phyloP scores from a whole-genome alignment of 345 rosid genomes.

The Populus nigra region DNA sequence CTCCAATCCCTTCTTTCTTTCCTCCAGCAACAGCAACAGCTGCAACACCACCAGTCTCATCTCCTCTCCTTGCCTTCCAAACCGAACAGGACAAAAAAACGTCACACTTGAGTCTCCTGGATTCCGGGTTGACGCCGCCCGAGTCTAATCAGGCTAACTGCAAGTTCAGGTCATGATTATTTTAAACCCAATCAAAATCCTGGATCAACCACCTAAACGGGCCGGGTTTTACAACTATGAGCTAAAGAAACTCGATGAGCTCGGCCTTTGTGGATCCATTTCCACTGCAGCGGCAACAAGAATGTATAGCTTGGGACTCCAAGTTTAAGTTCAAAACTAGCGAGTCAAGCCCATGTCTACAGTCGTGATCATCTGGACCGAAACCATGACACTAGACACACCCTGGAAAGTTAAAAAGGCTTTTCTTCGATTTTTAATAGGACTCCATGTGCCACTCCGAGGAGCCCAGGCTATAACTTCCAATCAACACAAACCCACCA shows the following conservation, averaged over 20 bases:
- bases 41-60: no score
- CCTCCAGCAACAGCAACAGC: no score
- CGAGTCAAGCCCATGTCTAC: not conserved
- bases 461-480: not conserved
- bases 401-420: not conserved
- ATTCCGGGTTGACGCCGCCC: no score
- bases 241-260: not conserved
- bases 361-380: not conserved
- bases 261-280: not conserved
- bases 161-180: no score
- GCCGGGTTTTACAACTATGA: no score
- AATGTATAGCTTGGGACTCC: not conserved
- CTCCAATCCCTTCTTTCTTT: no score
- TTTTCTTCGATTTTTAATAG: not conserved
- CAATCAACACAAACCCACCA: not conserved
- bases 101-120: no score
- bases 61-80: no score
- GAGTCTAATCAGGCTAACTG: no score
- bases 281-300: not conserved
- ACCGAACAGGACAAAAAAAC: no score
- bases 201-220: no score
- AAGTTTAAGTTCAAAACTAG: not conserved
- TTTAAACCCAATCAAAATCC: no score
- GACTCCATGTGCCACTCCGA: not conserved
- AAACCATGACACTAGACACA: not conserved